Evolutionary conservation across 2,329 filamentous ascomycete genomes (phyloP), one percentile per base, ranked within the genome.

Genomic region (Eutypella sp.): DNA sequence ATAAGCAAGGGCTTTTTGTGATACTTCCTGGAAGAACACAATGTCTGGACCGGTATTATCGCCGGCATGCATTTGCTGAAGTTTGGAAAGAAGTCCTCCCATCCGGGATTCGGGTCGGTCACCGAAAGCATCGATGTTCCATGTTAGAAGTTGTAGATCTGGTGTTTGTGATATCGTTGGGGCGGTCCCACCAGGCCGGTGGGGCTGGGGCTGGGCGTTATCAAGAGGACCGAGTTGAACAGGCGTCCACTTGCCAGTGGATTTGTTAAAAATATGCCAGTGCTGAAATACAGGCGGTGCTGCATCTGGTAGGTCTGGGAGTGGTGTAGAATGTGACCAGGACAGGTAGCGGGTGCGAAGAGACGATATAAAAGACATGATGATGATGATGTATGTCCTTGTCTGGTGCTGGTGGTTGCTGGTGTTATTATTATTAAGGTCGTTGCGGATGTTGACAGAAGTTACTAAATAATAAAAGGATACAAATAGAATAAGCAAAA

Each of bases 11-110:
- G 59, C 58, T 3, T 50, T 13, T 6, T 24, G 47, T 1, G 58
- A 60, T 6, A 67, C 57, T 48, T 68, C 66, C 42, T 68, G 66
- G 7, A 68, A 44, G 37, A 68, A 67, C n/a, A 67, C 53, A 15
- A 67, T 40, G 52, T 66, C 54, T 10, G 55, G 51, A 1, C 41
- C n/a, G 5, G 55, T 50, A 6, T 23, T 20, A 2, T 48, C 39
- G n/a, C 23, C 33, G 11, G 50, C 41, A 16, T 15, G 11, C 29
- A 33, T 5, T 11, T 33, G 29, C 29, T n/a, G 29, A n/a, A 64
- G 44, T 23, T 50, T 47, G 3, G 54, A 57, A 4, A 68, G 22
- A 7, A 69, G 59, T 7, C 54, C 58, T 15, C 47, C 38, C 13
- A 61, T 50, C 16, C 64, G 60, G 6, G 42, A 37, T 15, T 46